Conservation (phyloP, 768 basidiomycete species). For the Kwoniella dejecticola region DNA sequence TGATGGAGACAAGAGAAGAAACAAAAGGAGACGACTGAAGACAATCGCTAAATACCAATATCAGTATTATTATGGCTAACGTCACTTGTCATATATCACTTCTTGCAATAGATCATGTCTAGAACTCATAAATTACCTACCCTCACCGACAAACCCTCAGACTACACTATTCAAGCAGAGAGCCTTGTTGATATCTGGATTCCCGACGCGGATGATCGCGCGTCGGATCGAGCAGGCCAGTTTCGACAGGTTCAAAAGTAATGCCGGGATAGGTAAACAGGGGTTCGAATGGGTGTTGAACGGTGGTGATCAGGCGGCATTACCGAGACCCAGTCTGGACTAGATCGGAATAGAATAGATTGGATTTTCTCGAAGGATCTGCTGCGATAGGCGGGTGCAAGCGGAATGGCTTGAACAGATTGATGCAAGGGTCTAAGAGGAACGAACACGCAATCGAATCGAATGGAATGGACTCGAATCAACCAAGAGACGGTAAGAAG, state of each 20-base stretch:
- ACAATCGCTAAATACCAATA: too few relatives aligned
- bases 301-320: constrained; percentile 11
- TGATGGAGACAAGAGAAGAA: too few relatives aligned
- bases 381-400: too few relatives aligned
- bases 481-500: not conserved
- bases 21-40: too few relatives aligned
- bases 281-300: constrained; percentile 84
- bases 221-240: constrained; percentile 83
- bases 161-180: constrained; percentile 79
- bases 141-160: constrained; percentile 47
- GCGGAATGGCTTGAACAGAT: too few relatives aligned
- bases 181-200: constrained; percentile 67
- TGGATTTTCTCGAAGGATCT: too few relatives aligned
- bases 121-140: constrained; percentile 84
- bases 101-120: constrained; percentile 56
- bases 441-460: too few relatives aligned
- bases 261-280: constrained; percentile 82
- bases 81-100: not conserved
- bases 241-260: constrained; percentile 85
- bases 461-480: too few relatives aligned
- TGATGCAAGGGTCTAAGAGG: too few relatives aligned
- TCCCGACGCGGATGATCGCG: constrained; percentile 60
- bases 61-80: too few relatives aligned
- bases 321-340: constrained; percentile 12
- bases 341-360: too few relatives aligned